Conservation (phyloP, 768 basidiomycete genomes). For the Nevesoporus exiguus region DNA sequence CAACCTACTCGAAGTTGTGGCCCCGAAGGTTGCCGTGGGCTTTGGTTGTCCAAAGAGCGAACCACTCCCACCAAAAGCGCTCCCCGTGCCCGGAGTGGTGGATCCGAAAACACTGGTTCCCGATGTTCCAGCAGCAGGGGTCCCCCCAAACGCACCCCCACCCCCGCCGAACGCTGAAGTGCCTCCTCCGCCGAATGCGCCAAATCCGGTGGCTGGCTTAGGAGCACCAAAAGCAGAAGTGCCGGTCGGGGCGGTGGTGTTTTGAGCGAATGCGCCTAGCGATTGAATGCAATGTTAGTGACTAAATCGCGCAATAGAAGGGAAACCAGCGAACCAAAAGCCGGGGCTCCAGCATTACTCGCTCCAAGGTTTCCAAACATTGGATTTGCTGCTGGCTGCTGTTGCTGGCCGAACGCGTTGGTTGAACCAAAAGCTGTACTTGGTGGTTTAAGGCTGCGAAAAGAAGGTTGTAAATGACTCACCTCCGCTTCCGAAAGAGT, state of each 20-base stretch:
- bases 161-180: constrained; percentile 49
- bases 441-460: constrained; percentile 23
- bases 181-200: constrained; percentile 66
- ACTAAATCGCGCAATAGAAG: not conserved
- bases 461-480: constrained; percentile 30
- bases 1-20: constrained; percentile 32
- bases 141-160: constrained; percentile 39
- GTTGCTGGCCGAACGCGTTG: constrained; percentile 62
- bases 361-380: constrained; percentile 70
- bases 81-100: constrained; percentile 26
- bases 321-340: constrained; percentile 33
- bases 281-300: constrained; percentile 6
- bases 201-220: constrained; percentile 74
- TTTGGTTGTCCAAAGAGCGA: constrained; percentile 59
- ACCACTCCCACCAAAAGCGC: constrained; percentile 43
- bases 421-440: constrained; percentile 52
- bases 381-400: constrained; percentile 67
- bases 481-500: constrained; percentile 57
- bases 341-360: constrained; percentile 31
- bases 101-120: constrained; percentile 36
- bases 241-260: constrained; percentile 35
- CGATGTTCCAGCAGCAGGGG: constrained; percentile 29
- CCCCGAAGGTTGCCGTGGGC: constrained; percentile 44
- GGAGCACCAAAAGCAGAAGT: constrained; percentile 56
- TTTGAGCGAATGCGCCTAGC: constrained; percentile 41